These are phyloP conservation scores for Colletotrichum graminicola DNA, from an alignment of 2,329 filamentous ascomycete species.

Conservation along the genomic window DNA sequence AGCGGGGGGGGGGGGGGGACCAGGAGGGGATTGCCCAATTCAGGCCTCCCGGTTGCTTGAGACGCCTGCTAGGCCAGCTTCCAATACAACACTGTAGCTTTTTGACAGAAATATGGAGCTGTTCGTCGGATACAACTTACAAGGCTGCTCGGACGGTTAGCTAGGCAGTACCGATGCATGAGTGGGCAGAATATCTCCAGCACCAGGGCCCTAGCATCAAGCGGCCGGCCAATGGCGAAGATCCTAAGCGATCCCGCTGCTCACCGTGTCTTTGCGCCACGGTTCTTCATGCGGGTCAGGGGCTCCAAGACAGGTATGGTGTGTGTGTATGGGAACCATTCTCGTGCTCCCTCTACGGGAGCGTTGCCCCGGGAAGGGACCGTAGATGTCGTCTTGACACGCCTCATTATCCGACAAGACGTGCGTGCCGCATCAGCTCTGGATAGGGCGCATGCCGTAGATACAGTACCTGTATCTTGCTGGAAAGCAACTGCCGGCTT, in stretches of 20 bases:
- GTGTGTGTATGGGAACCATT: neutral
- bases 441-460: neutral
- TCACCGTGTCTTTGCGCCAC: conserved; percentile 6
- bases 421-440: neutral
- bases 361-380: neutral
- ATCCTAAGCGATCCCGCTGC: conserved; percentile 2
- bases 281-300: conserved; percentile 10
- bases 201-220: neutral
- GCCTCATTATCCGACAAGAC: neutral
- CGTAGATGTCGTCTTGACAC: neutral
- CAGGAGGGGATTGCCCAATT: conserved; percentile 12
- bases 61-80: neutral
- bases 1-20: too few species aligned
- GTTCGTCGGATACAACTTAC: neutral
- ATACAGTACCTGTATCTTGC: neutral
- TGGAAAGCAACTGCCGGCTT: neutral
- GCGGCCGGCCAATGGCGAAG: neutral
- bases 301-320: neutral
- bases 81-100: conserved; percentile 19
- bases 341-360: neutral
- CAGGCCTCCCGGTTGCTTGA: neutral
- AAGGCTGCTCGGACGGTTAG: conserved; percentile 18
- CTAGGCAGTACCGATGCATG: neutral
- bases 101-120: conserved; percentile 12
- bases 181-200: conserved; percentile 31